These are phyloP conservation scores for Gossypium schwendimanii DNA, from an alignment of 441 rosid species.

Conservation along the genomic window DNA sequence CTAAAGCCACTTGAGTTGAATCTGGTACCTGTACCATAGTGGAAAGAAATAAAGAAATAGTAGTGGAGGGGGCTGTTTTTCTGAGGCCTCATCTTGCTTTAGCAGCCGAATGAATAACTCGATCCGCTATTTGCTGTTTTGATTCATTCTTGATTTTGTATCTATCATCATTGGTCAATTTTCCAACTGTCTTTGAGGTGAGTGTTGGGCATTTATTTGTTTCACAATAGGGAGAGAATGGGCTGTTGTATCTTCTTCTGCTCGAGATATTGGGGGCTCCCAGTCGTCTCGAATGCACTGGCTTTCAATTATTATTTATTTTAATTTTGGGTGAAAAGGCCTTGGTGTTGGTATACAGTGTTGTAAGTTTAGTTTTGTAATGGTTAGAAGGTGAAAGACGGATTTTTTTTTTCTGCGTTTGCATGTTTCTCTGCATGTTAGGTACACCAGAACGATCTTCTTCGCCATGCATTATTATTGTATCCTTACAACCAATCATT, in stretches of 20 bases:
- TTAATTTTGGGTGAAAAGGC: neutral
- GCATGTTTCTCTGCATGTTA: neutral
- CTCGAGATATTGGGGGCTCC: neutral
- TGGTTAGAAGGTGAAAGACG: neutral
- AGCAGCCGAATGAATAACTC: neutral
- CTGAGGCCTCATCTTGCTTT: constrained; percentile 13
- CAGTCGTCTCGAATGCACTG: neutral
- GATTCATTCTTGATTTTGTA: neutral
- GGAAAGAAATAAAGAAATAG: neutral
- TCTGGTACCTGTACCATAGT: constrained; percentile 46
- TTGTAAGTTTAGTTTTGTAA: neutral
- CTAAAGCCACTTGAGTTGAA: constrained; percentile 78
- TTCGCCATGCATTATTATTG: neutral
- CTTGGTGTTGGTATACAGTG: neutral
- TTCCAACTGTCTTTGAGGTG: neutral
- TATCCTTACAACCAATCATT: neutral
- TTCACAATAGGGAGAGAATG: neutral
- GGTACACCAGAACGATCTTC: neutral
- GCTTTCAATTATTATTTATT: neutral
- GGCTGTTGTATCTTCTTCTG: neutral
- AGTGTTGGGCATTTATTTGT: neutral
- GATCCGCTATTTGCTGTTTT: neutral
- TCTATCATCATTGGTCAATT: neutral
- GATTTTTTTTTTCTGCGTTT: neutral
- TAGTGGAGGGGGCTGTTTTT: constrained; percentile 17